Conservation (phyloP, 73 alveolate genomes). For the Tetrahymena borealis region DNA sequence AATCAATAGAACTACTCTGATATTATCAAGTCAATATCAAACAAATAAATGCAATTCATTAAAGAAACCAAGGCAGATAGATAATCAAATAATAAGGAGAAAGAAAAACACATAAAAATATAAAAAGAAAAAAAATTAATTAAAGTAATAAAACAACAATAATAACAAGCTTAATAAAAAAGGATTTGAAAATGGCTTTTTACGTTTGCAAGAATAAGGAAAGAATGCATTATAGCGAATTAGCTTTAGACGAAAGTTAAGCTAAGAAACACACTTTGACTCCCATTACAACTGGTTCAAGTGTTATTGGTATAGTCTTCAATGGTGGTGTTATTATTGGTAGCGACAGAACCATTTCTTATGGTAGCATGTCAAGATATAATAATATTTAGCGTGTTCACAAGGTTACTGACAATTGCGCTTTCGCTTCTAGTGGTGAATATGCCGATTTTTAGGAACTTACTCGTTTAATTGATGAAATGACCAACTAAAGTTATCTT, state of each 20-base stretch:
- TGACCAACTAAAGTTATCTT: constrained; percentile 52
- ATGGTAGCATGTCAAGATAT: constrained; percentile 63
- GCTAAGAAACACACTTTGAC: constrained; percentile 22
- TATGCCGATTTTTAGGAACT: constrained; percentile 72
- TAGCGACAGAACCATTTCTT: constrained; percentile 58
- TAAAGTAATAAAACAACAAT: too few species aligned
- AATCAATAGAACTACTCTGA: background rate
- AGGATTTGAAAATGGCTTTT: background rate
- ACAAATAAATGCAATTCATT: background rate
- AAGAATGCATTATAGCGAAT: background rate
- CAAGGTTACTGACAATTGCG: constrained; percentile 48
- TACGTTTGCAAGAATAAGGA: background rate
- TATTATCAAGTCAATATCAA: background rate
- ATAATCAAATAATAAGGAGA: background rate
- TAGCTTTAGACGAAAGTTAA: background rate
- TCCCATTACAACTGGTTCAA: constrained; percentile 71
- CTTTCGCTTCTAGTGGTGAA: constrained; percentile 78
- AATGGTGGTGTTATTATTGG: constrained; percentile 73
- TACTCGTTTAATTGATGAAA: constrained; percentile 51
- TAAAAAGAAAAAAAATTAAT: background rate
- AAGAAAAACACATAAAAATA: background rate
- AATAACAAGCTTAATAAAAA: background rate
- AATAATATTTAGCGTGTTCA: constrained; percentile 54
- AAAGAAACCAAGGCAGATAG: too few species aligned
- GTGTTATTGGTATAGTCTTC: constrained; percentile 68